Conservation (phyloP, 2,329 filamentous ascomycete genomes). For the Verticillium dahliae region DNA sequence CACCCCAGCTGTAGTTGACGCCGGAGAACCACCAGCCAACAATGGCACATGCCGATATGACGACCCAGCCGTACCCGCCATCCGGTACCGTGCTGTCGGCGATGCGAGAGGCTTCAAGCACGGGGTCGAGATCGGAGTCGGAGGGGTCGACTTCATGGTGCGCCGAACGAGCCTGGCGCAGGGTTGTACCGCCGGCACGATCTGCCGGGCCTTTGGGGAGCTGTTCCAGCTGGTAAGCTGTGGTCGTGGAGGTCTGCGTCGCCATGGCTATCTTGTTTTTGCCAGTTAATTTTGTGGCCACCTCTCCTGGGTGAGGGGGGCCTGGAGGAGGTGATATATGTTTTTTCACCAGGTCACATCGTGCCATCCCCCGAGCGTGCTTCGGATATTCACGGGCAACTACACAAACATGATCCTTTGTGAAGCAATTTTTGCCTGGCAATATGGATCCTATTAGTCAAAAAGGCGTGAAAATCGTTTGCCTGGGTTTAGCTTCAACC, state of each 20-base stretch:
- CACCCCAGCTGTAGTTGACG: slow-evolving; percentile 44
- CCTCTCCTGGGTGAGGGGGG: not conserved
- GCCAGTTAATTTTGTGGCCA: not conserved
- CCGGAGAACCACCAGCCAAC: slow-evolving; percentile 52
- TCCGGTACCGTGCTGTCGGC: slow-evolving; percentile 42
- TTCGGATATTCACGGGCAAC: not conserved
- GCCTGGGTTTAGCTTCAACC: not conserved
- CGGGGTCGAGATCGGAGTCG: slow-evolving; percentile 5
- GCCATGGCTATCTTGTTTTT: not conserved
- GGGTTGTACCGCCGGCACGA: not conserved
- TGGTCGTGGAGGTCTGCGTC: not conserved
- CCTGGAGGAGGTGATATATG: not conserved
- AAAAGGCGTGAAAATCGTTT: not conserved
- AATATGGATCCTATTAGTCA: not conserved
- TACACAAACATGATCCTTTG: not conserved
- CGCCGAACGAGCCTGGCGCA: not conserved
- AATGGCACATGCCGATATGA: slow-evolving; percentile 43
- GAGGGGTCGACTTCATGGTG: not conserved
- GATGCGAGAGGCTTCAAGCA: slow-evolving; percentile 33
- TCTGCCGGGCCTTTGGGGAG: not conserved
- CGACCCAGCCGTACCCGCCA: slow-evolving; percentile 50
- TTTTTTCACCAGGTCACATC: not conserved
- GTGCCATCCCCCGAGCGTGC: not conserved
- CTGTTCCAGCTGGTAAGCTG: not conserved
- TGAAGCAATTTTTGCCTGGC: not conserved